Conservation (phyloP, 2,329 filamentous ascomycete genomes). For the Aschersonia sp. region DNA sequence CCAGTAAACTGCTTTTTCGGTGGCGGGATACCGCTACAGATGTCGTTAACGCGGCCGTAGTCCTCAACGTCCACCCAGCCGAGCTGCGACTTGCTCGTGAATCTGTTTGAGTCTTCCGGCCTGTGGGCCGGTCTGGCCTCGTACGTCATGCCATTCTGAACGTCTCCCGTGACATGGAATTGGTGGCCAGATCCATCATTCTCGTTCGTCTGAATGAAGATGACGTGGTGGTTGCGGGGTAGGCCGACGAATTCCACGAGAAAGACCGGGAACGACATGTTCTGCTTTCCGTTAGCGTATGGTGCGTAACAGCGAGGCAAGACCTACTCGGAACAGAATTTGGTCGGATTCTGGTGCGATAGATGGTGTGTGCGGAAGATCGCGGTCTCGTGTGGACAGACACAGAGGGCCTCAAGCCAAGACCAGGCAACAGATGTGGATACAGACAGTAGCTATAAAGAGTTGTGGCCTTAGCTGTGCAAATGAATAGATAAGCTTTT, state of each 20-base stretch:
- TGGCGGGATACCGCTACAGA: constrained; percentile 9
- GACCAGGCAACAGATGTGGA: too few species aligned
- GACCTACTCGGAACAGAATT: too few species aligned
- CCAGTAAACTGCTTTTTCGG: constrained; percentile 17
- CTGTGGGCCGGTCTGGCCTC: constrained; percentile 6
- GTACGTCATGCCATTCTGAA: constrained; percentile 15
- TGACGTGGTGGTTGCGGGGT: constrained; percentile 11
- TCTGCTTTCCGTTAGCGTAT: too few species aligned
- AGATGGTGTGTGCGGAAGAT: too few species aligned
- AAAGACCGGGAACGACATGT: constrained; percentile 3
- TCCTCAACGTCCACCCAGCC: constrained; percentile 8
- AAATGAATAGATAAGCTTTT: too few species aligned
- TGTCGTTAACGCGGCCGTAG: constrained; percentile 7
- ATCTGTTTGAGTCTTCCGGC: constrained; percentile 9
- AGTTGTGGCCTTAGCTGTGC: too few species aligned
- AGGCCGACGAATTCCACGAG: constrained; percentile 2
- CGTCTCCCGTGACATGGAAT: constrained; percentile 16
- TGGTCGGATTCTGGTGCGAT: too few species aligned
- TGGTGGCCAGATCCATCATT: background rate
- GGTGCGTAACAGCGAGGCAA: too few species aligned
- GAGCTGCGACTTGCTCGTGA: constrained; percentile 4
- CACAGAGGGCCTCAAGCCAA: too few species aligned
- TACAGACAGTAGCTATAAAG: too few species aligned
- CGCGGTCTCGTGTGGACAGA: too few species aligned
- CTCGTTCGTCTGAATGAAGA: constrained; percentile 10